Evolutionary conservation across 2,329 filamentous ascomycete species (phyloP).

Genomic region (Biscogniauxia marginata): DNA sequence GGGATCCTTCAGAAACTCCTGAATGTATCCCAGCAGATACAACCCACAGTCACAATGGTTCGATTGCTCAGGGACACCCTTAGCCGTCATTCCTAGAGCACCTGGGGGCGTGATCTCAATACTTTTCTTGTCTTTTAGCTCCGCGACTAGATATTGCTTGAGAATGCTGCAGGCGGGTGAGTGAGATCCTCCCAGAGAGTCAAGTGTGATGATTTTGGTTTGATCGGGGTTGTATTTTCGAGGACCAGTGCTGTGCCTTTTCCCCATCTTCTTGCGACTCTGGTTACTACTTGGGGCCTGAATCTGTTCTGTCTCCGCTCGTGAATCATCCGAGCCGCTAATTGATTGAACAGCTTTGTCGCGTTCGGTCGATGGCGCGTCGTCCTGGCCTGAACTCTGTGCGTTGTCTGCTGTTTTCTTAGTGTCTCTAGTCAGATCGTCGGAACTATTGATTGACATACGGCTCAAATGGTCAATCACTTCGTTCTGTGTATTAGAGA

Average conservation of each 20-base stretch:
- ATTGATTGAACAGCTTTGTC: conserved; percentile 13
- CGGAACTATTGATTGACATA: conserved; percentile 28
- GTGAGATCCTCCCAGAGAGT: conserved; percentile 73
- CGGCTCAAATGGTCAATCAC: conserved; percentile 23
- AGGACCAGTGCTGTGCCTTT: conserved; percentile 31
- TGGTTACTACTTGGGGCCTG: conserved; percentile 14
- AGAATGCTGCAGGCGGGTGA: conserved; percentile 63
- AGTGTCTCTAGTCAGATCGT: conserved; percentile 11
- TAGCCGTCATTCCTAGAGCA: conserved; percentile 63
- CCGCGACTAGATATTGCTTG: conserved; percentile 73
- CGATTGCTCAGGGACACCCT: conserved; percentile 71
- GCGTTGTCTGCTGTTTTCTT: conserved; percentile 18
- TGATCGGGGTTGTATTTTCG: conserved; percentile 49
- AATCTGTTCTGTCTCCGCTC: background rate
- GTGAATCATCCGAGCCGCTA: conserved; percentile 11
- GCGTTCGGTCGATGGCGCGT: background rate
- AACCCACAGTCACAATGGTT: conserved; percentile 91
- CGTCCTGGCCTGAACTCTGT: conserved; percentile 6
- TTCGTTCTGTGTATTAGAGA: conserved; percentile 11
- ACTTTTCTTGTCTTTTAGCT: conserved; percentile 63
- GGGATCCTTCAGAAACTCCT: conserved; percentile 76
- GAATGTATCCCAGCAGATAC: conserved; percentile 80
- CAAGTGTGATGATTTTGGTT: conserved; percentile 79
- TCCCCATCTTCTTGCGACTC: conserved; percentile 30
- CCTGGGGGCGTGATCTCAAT: conserved; percentile 27